A percentile compares a stretch with the other conserved stretches of the same genome.
These are phyloP conservation scores for Melampsora medusae DNA, from an alignment of 1,284 basidiomycete genomes.

Conservation along the genomic window DNA sequence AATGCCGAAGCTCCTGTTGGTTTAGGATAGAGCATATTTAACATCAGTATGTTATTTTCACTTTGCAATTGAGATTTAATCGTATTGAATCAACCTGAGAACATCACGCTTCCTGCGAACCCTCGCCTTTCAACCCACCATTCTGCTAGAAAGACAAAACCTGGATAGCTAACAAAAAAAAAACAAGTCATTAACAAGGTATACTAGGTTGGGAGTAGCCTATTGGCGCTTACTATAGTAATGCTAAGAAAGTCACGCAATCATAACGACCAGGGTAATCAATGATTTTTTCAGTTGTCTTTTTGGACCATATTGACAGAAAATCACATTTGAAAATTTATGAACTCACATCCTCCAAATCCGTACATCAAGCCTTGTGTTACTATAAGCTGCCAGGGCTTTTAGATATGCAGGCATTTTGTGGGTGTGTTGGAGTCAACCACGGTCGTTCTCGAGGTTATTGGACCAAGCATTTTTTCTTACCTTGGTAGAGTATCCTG, in stretches of 20 bases:
- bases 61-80: not conserved
- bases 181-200: not conserved
- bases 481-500: slow-evolving; percentile 31
- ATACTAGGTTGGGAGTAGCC: not conserved
- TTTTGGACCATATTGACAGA: not conserved
- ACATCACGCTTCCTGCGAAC: slow-evolving; percentile 13
- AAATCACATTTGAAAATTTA: too few species aligned
- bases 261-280: not conserved
- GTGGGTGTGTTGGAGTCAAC: too few species aligned
- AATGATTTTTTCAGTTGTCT: not conserved
- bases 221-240: slow-evolving; percentile 22
- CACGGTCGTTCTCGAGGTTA: not conserved
- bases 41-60: too few species aligned
- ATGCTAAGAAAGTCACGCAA: not conserved
- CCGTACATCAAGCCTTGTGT: slow-evolving; percentile 31
- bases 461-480: not conserved
- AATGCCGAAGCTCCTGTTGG: slow-evolving; percentile 16
- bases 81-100: slow-evolving; percentile 2
- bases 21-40: not conserved
- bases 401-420: not conserved
- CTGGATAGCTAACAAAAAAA: slow-evolving; percentile 14
- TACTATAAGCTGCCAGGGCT: slow-evolving; percentile 12
- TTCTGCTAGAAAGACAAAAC: slow-evolving; percentile 22
- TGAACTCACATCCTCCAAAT: slow-evolving; percentile 32
- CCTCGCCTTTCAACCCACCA: slow-evolving; percentile 37